Base-by-base conservation (phyloP, 2,329 filamentous ascomycete species). In the Fusarium sp. region DNA sequence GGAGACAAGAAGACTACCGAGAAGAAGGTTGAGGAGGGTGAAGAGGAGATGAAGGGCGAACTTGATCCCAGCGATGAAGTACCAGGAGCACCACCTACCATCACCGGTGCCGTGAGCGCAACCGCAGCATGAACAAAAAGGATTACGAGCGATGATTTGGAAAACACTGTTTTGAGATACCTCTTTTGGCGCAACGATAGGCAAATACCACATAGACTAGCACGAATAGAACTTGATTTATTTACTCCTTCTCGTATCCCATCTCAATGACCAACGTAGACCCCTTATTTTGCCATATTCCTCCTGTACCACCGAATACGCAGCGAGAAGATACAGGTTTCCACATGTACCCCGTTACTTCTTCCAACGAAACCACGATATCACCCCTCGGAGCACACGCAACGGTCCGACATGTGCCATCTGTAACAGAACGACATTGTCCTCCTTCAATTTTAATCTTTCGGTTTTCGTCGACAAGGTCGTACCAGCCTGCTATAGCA, bases 1-100 rank as follows among this genome's bases (percentile, higher is more conserved):
- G 74, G 65, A 9, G 76, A 78, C 5, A 66, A 70, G 11, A 79
- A 79, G 71, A 74, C 77, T 0, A 64, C 72, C 3, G 58, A 71
- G 13, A 62, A 78, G 56, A 75, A 80, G 66, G 75, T 80, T 13
- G 79, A 80, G 21, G 76, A 79, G 12, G 74, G 74, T 10, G 79
- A 81, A n/a, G 63, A 74, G 34, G 67, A 74, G 34, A 79, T 80
- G 76, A 75, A 79, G 69, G 76, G 73, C 8, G 77, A 80, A 46
- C 68, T 81, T 6, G 80, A 81, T 18, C 77, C 78, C 1, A 76
- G 76, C 12, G 76, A 79, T 43, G 74, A 77, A 34, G 44, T 71
- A 19, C 45, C 59, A 0, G 46, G 25, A 23, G 50, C 53, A 7
- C 65, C 45, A 3, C 50, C 56, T 16, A 50, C 52, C 11, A 51